phyloP scores from a whole-genome alignment of 192 early-diverging fungal species.

The Mortierella hygrophila region DNA sequence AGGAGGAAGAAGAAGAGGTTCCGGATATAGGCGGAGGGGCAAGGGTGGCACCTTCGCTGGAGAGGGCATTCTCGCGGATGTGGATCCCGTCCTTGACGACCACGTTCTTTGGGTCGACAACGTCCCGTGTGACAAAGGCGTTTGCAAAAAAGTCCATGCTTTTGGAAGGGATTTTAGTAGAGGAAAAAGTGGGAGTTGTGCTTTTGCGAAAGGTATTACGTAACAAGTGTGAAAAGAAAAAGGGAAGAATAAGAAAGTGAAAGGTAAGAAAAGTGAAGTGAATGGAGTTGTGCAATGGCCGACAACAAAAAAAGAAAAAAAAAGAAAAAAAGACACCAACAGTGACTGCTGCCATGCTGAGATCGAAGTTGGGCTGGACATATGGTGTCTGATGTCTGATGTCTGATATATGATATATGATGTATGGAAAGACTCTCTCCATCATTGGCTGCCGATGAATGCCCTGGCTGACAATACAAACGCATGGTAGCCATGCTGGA shows the following conservation, averaged over 20 bases:
- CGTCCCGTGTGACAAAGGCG: constrained; percentile 42
- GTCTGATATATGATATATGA: no score
- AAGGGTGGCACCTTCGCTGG: neutral
- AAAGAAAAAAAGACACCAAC: constrained; percentile 13
- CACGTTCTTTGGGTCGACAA: constrained; percentile 3
- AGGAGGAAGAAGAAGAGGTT: neutral
- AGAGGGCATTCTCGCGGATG: constrained; percentile 32
- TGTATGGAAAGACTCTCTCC: no score
- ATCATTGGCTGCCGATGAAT: neutral
- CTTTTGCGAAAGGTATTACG: neutral
- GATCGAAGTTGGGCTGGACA: neutral
- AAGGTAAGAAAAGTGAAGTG: neutral
- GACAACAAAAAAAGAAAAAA: constrained; percentile 25
- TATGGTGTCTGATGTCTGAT: no score
- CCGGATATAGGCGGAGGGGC: neutral
- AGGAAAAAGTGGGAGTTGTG: neutral
- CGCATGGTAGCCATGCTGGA: neutral
- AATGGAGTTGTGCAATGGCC: neutral
- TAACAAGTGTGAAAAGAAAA: neutral
- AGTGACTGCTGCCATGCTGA: constrained; percentile 6
- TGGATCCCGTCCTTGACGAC: constrained; percentile 54
- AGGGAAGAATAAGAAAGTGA: neutral
- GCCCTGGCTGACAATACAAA: neutral
- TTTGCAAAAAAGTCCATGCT: constrained; percentile 55
- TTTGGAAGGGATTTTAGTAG: neutral